Evolutionary conservation across 371 early-diverging fungal genomes (phyloP).

Genomic region (Syncephalastrum sp.): DNA sequence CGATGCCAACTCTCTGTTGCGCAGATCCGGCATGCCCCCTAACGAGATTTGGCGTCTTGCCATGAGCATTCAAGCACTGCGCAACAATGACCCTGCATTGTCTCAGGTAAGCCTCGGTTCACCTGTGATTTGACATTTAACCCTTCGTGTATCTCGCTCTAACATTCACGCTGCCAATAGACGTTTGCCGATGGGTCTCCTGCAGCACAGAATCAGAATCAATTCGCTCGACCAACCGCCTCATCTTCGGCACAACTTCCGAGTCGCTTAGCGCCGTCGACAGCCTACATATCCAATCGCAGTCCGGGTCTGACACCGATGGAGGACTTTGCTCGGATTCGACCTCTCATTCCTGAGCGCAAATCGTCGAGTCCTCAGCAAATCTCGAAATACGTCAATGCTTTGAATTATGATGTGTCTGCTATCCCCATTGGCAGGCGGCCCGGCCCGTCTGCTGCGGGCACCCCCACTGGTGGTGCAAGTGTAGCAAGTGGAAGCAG

Average conservation of each 20-base stretch:
- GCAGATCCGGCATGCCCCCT: slow-evolving; percentile 18
- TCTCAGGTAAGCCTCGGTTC: slow-evolving; percentile 9
- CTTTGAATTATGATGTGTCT: slow-evolving; percentile 14
- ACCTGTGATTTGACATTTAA: too few species aligned
- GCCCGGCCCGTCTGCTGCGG: neutral
- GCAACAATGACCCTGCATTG: slow-evolving; percentile 7
- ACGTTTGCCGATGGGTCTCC: neutral
- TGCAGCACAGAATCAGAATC: slow-evolving; percentile 3
- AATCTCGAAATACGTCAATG: slow-evolving; percentile 24
- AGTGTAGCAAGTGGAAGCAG: too few species aligned
- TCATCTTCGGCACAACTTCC: slow-evolving; percentile 1
- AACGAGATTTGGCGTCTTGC: slow-evolving; percentile 30
- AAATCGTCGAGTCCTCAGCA: slow-evolving; percentile 30
- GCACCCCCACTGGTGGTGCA: neutral
- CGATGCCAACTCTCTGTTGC: slow-evolving; percentile 16
- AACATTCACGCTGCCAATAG: too few species aligned
- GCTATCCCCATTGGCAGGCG: slow-evolving; percentile 9
- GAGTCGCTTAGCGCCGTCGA: neutral
- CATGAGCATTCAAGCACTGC: slow-evolving; percentile 24
- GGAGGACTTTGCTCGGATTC: slow-evolving; percentile 18
- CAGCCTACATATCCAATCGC: slow-evolving; percentile 1
- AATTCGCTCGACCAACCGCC: slow-evolving; percentile 3
- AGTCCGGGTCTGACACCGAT: slow-evolving; percentile 1
- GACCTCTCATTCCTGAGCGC: slow-evolving; percentile 28
- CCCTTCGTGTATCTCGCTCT: too few species aligned